These are phyloP conservation scores for Seminavis robusta DNA, from an alignment of 108 stramenopile species.

Conservation along the genomic window DNA sequence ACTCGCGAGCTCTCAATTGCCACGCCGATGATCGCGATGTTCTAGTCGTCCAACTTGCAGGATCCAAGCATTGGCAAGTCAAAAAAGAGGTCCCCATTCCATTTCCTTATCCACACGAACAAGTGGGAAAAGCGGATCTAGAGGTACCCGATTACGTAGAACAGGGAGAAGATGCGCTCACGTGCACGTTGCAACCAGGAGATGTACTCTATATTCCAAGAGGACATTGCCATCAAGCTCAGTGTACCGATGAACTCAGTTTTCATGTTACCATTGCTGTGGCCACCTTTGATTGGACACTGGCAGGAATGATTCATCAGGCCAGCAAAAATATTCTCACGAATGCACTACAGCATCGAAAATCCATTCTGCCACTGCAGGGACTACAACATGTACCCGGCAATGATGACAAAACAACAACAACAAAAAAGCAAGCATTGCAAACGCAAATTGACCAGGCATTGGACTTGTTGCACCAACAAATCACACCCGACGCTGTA, in stretches of 20 bases:
- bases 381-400: too few species aligned
- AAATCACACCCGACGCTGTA: constrained; percentile 32
- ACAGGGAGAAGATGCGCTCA: constrained; percentile 34
- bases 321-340: too few species aligned
- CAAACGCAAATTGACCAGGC: constrained; percentile 30
- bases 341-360: too few species aligned
- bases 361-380: too few species aligned
- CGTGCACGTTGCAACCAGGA: constrained; percentile 45
- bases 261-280: constrained; percentile 79
- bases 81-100: constrained; percentile 59
- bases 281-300: constrained; percentile 85
- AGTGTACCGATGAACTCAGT: constrained; percentile 32
- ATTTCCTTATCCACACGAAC: constrained; percentile 76
- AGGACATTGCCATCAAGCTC: constrained; percentile 81
- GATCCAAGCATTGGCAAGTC: constrained; percentile 74
- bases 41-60: constrained; percentile 73
- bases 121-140: constrained; percentile 75
- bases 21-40: constrained; percentile 93
- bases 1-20: constrained; percentile 61
- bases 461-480: constrained; percentile 11
- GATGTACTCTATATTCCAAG: constrained; percentile 88
- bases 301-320: constrained; percentile 57
- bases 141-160: constrained; percentile 45
- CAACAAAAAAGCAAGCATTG: constrained; percentile 6
- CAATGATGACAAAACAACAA: too few species aligned